Evolutionary conservation across 371 early-diverging fungal genomes (phyloP).

Genomic region (Synchytrium microbalum): DNA sequence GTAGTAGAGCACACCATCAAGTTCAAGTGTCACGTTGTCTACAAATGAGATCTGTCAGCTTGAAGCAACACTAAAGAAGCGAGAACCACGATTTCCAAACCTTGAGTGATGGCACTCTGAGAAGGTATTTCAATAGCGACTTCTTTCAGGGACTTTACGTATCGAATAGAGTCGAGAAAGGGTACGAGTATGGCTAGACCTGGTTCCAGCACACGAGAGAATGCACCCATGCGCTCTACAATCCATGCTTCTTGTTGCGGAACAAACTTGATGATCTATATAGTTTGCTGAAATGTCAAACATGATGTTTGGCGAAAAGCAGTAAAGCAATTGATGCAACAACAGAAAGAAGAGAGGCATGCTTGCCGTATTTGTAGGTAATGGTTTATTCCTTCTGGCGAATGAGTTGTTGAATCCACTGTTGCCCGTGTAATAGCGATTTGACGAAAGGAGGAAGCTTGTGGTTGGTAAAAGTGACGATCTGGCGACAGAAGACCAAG

Average conservation of each 20-base stretch:
- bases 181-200: conserved; percentile 86
- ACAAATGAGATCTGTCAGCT: neutral
- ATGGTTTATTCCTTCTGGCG: neutral
- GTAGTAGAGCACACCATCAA: conserved; percentile 96
- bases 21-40: conserved; percentile 91
- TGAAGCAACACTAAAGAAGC: neutral
- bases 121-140: conserved; percentile 88
- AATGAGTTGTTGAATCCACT: no score
- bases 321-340: neutral
- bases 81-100: neutral
- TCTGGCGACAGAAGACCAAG: no score
- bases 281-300: no score
- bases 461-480: no score
- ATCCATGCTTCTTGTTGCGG: conserved; percentile 93
- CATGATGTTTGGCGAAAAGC: neutral
- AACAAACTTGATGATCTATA: conserved; percentile 83
- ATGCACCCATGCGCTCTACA: conserved; percentile 33
- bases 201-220: conserved; percentile 71
- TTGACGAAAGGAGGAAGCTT: no score
- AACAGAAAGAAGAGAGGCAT: neutral
- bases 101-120: conserved; percentile 43
- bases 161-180: conserved; percentile 78
- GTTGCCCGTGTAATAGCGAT: no score
- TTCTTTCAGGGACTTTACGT: conserved; percentile 93
- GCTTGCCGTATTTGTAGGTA: conserved; percentile 2